Evolutionary conservation across 2,329 filamentous ascomycete genomes (phyloP), one percentile per base, ranked within the genome.

Genomic region (Eurotiales sp.): DNA sequence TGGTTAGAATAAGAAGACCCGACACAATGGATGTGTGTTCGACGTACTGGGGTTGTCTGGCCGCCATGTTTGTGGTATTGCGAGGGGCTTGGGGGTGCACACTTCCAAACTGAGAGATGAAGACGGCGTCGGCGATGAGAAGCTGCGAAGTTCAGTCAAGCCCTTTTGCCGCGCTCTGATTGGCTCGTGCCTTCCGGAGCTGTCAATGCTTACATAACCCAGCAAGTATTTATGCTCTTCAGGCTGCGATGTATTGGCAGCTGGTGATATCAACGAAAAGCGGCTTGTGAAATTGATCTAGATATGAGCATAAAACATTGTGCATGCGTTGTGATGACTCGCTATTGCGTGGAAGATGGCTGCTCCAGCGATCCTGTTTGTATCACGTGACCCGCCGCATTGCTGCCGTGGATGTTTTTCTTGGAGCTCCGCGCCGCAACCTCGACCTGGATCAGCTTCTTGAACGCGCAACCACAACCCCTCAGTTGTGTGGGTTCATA

Each of bases 91-190:
- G n/a, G 8, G 37, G 25, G 34, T 37, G 23, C 22, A 46, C 30
- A 47, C 44, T 56, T 55, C 50, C 48, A 50, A 34, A 8, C 36
- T 42, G 29, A 27, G n/a, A 32, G 21, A 23, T 51, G 21, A 42
- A 48, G 41, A 12, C 34, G 54, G 34, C 46, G 54, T 29, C 45
- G 47, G 50, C 46, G 49, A 21, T 37, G 34, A 46, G 21, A 43
- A 56, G 46, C 60, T 60, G 55, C 59, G 61, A 61, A 59, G 59
- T 64, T 62, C 63, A 61, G 61, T 65, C 62, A 59, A 64, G 60
- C 64, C 62, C 65, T 66, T 64, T 60, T 55, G 58, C 61, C 34
- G 15, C 39, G 23, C 36, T 56, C 47, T 70, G 65, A 71, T 72
- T 71, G 68, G 68, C 45, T 54, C 50, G n/a, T 15, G 14, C 8